phyloP scores from a whole-genome alignment of 2,329 filamentous ascomycete species.

The Colletotrichum trifolii region DNA sequence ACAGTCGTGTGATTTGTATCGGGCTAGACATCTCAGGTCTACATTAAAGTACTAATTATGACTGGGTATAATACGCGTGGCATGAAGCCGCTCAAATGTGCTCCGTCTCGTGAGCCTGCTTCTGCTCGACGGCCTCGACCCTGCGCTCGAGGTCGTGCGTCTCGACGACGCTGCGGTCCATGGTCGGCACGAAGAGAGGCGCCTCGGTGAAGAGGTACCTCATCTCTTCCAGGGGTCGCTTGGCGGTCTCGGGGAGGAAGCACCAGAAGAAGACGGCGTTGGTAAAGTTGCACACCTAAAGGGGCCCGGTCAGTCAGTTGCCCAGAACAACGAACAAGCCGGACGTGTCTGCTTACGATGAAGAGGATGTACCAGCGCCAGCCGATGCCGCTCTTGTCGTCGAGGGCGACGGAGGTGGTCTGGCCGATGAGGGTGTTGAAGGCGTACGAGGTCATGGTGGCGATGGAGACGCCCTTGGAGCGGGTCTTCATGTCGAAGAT shows the following conservation, averaged over 20 bases:
- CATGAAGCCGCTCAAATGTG: constrained; percentile 17
- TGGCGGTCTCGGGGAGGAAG: constrained; percentile 73
- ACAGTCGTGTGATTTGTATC: background rate
- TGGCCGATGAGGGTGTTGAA: constrained; percentile 83
- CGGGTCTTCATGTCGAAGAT: constrained; percentile 83
- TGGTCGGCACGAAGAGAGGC: constrained; percentile 69
- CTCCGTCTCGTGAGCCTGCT: constrained; percentile 45
- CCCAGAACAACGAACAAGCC: background rate
- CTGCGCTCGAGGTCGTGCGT: constrained; percentile 68
- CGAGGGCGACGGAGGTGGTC: constrained; percentile 68
- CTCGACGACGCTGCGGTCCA: constrained; percentile 57
- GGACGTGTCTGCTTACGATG: constrained; percentile 42
- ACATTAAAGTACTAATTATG: constrained; percentile 19
- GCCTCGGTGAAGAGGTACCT: constrained; percentile 74
- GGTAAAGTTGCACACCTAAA: constrained; percentile 69
- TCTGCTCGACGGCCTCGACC: constrained; percentile 66
- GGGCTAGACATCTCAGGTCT: constrained; percentile 1
- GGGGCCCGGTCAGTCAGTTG: background rate
- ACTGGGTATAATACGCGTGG: constrained; percentile 7
- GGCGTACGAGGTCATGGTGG: constrained; percentile 78
- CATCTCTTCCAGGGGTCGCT: constrained; percentile 75
- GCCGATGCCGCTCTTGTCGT: constrained; percentile 52
- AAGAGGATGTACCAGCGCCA: constrained; percentile 62
- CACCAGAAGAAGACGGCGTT: constrained; percentile 67
- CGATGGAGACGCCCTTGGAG: constrained; percentile 79